Evolutionary conservation across 1,139 yeast species (phyloP), one percentile per base, ranked within the genome.

Genomic region (Taphrina flavorubra): DNA sequence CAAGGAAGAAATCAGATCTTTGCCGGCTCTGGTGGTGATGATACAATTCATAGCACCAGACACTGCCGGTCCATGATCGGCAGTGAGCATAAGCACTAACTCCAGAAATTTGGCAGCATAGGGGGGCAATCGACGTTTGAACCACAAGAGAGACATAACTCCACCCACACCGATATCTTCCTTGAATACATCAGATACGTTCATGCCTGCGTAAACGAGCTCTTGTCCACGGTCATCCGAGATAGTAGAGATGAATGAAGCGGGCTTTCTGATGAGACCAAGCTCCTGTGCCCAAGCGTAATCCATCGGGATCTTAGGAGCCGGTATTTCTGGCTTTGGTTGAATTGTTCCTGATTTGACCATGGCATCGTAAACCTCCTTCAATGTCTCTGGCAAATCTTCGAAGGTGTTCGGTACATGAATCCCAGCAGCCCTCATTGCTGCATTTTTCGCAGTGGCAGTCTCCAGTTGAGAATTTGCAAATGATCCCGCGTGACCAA

Each of bases 141-240:
- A 81, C 83, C 83, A 81, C 73, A 81, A 74, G 61, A 81, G 77
- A 16, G 83, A 80, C 81, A 81, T 80, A 74, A 81, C 83, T 75
- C 83, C 83, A 65, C 83, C 83, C 57, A 81, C 79, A 63, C 83
- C 83, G 72, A 81, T 80, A 70, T 81, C 81, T 74, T 81, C 82
- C 77, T 80, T 79, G 78, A 81, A 81, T 60, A 81, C 83, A 63
- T 81, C 82, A 56, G 82, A 78, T 71, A 81, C 81, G 57, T 83
- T 83, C 75, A 81, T 79, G 59, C 83, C 83, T 20, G 83, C 83
- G 72, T 81, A 81, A 51, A 79, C 75, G 62, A 81, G 78, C 76
- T 81, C 83, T 73, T 80, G 83, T 56, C 83, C 83, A 73, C 83
- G 80, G 73, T 81, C 83, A 71, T 81, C 83, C 57, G 84, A 80